A percentile compares a stretch with the other conserved stretches of the same genome.
Evolutionary conservation across 169 alveolate genomes (phyloP).

Genomic region (Plasmodium relictum): DNA sequence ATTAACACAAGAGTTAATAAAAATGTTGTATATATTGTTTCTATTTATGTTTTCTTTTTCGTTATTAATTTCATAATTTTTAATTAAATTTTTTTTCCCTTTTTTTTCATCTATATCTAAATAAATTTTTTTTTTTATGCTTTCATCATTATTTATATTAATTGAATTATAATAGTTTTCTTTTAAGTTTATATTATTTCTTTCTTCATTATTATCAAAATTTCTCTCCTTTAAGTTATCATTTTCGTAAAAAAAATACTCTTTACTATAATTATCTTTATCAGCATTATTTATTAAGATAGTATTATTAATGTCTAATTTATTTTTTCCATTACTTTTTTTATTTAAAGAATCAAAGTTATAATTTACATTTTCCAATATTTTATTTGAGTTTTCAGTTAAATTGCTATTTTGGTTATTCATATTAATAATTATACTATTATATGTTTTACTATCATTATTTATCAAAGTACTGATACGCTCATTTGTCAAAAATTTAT

Average conservation of each 20-base stretch:
- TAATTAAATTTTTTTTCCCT: neutral
- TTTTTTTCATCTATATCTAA: constrained; percentile 47
- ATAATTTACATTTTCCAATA: constrained; percentile 31
- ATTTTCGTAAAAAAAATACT: neutral
- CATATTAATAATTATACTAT: neutral
- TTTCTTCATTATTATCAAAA: neutral
- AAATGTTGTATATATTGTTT: constrained; percentile 48
- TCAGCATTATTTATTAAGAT: neutral
- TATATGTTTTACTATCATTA: neutral
- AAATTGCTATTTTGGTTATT: constrained; percentile 64
- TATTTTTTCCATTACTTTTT: too few species aligned
- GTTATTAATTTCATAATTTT: neutral
- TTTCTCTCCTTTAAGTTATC: constrained; percentile 1
- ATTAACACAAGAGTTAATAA: constrained; percentile 26
- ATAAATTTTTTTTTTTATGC: constrained; percentile 4
- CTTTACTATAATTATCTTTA: neutral
- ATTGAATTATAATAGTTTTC: constrained; percentile 8
- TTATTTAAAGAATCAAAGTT: constrained; percentile 20
- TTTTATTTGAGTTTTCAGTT: constrained; percentile 38
- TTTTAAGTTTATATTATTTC: neutral
- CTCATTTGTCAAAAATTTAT: constrained; percentile 4
- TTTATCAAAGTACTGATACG: neutral
- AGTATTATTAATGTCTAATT: neutral
- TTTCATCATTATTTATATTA: constrained; percentile 13
- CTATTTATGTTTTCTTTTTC: constrained; percentile 16